These are phyloP conservation scores for Erythrobasidium hasegawianum DNA, from an alignment of 1,284 basidiomycete species.

Conservation along the genomic window DNA sequence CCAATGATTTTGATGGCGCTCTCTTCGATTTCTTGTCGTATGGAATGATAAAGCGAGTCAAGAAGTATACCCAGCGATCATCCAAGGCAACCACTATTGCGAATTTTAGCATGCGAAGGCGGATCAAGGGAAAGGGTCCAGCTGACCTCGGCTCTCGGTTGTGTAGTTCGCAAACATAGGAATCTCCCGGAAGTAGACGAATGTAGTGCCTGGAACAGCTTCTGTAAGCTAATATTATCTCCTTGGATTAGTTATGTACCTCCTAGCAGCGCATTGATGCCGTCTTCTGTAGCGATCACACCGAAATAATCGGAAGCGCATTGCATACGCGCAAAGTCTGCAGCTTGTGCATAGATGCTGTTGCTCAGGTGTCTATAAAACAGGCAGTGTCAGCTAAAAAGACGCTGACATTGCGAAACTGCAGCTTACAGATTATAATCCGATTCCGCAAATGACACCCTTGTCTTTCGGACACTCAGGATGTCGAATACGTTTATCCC, in stretches of 20 bases:
- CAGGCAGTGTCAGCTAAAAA: neutral
- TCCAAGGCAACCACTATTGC: slow-evolving; percentile 20
- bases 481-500: slow-evolving; percentile 29
- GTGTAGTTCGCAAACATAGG: slow-evolving; percentile 18
- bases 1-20: slow-evolving; percentile 11
- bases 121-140: neutral
- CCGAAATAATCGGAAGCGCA: slow-evolving; percentile 28
- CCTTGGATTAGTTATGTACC: neutral
- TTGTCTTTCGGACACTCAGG: slow-evolving; percentile 9
- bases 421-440: slow-evolving; percentile 31
- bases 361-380: slow-evolving; percentile 27
- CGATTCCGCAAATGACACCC: slow-evolving; percentile 32
- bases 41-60: slow-evolving; percentile 32
- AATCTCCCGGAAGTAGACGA: slow-evolving; percentile 21
- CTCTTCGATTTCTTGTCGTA: slow-evolving; percentile 30
- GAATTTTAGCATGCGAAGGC: neutral
- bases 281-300: slow-evolving; percentile 13
- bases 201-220: slow-evolving; percentile 6
- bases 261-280: slow-evolving; percentile 24
- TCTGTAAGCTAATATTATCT: neutral
- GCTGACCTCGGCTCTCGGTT: slow-evolving; percentile 31
- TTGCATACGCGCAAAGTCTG: slow-evolving; percentile 32
- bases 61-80: slow-evolving; percentile 30
- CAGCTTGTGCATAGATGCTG: slow-evolving; percentile 32
- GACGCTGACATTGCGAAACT: neutral